phyloP scores from a whole-genome alignment of 208 protist genomes.

The Tritrichomonas musculus region DNA sequence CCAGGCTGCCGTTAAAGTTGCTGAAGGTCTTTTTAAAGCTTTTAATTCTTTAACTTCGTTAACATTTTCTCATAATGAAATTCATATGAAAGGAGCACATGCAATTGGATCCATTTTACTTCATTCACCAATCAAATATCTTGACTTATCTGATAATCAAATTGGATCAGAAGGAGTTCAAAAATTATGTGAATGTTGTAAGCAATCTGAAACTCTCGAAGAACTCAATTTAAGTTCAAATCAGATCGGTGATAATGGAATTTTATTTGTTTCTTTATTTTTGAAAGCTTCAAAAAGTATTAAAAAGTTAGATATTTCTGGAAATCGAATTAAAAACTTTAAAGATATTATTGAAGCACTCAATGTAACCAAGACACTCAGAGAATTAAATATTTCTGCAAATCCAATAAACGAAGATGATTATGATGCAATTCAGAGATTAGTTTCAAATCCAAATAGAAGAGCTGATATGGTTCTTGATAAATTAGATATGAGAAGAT shows the following conservation, averaged over 20 bases:
- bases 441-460: neutral
- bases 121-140: neutral
- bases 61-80: slow-evolving; percentile 27
- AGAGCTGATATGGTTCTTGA: neutral
- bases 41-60: neutral
- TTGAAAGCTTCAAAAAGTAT: neutral
- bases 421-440: neutral
- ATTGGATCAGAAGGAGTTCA: neutral
- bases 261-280: neutral
- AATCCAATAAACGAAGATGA: slow-evolving; percentile 3
- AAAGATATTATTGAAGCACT: neutral
- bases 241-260: neutral
- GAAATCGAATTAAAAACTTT: neutral
- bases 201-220: neutral
- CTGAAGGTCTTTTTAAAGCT: neutral
- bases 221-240: neutral
- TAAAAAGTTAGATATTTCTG: neutral
- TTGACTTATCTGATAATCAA: neutral
- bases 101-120: neutral
- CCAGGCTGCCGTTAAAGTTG: neutral
- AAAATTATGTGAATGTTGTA: neutral
- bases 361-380: neutral
- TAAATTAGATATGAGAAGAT: neutral
- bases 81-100: neutral
- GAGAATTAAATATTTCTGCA: neutral